phyloP scores from a whole-genome alignment of 306 rosid species.

The Cucumis cinereus region DNA sequence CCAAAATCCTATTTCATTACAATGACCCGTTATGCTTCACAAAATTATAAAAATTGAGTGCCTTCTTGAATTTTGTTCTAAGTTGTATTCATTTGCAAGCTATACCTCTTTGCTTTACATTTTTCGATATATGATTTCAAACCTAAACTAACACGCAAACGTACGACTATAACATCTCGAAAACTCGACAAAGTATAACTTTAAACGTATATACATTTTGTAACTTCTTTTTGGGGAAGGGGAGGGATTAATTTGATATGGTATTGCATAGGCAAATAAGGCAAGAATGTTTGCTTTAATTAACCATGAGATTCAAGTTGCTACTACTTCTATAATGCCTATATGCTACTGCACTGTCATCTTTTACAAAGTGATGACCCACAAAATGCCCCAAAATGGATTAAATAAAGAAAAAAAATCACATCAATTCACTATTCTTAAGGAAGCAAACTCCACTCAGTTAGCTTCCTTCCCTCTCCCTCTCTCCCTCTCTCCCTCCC shows the following conservation, averaged over 20 bases:
- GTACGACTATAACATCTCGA: neutral
- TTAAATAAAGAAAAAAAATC: neutral
- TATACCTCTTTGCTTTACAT: neutral
- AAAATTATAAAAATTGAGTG: neutral
- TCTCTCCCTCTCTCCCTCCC: neutral
- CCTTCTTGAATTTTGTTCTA: neutral
- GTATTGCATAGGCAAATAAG: neutral
- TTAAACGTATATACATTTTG: neutral
- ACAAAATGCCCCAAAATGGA: constrained; percentile 2
- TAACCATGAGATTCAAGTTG: neutral
- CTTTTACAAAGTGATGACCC: constrained; percentile 9
- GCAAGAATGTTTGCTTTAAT: neutral
- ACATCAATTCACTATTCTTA: neutral
- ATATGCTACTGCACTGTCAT: constrained; percentile 7
- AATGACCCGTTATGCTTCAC: neutral
- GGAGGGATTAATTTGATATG: neutral
- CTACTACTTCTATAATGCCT: neutral
- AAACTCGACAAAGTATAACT: neutral
- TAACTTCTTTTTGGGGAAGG: neutral
- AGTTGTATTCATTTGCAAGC: neutral
- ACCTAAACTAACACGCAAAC: neutral
- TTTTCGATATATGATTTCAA: neutral
- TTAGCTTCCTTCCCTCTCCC: neutral
- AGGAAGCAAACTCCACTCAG: neutral
- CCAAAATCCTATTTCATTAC: neutral